These are phyloP conservation scores for Coniochaeta sp. DNA, from an alignment of 2,329 filamentous ascomycete species.

Conservation along the genomic window DNA sequence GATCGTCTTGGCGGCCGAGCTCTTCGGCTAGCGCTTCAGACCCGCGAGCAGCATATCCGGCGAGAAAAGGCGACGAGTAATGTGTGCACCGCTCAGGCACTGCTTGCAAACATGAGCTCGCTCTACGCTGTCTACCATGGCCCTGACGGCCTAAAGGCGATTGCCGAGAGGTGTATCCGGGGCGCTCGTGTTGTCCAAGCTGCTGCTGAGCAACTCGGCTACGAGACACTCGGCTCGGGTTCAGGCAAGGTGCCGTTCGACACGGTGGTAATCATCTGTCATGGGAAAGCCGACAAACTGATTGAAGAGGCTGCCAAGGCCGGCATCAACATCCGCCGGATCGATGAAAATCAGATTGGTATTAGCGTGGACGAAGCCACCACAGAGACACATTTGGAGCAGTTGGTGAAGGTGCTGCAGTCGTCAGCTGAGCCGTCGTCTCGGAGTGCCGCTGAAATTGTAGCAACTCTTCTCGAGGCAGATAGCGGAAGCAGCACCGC, in stretches of 20 bases:
- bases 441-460: slow-evolving; percentile 29
- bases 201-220: slow-evolving; percentile 54
- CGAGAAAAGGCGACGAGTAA: slow-evolving; percentile 97
- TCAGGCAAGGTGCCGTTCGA: slow-evolving; percentile 64
- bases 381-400: slow-evolving; percentile 17
- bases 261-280: slow-evolving; percentile 62
- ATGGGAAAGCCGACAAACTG: slow-evolving; percentile 40
- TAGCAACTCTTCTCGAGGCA: slow-evolving; percentile 29
- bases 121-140: slow-evolving; percentile 95
- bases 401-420: slow-evolving; percentile 10
- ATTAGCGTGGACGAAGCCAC: slow-evolving; percentile 68
- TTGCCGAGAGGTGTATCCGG: slow-evolving; percentile 70
- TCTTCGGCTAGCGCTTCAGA: slow-evolving; percentile 79
- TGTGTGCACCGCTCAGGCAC: slow-evolving; percentile 89
- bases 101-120: slow-evolving; percentile 92
- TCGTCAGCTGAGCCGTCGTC: slow-evolving; percentile 6
- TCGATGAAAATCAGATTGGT: slow-evolving; percentile 54
- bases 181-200: slow-evolving; percentile 63
- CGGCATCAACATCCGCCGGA: slow-evolving; percentile 53
- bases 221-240: slow-evolving; percentile 49
- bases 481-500: slow-evolving; percentile 20
- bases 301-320: slow-evolving; percentile 42
- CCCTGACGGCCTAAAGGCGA: slow-evolving; percentile 71
- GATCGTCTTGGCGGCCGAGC: slow-evolving; percentile 78
- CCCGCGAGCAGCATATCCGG: slow-evolving; percentile 90